Evolutionary conservation across 441 rosid genomes (phyloP).

Genomic region (Adansonia madagascariensis): DNA sequence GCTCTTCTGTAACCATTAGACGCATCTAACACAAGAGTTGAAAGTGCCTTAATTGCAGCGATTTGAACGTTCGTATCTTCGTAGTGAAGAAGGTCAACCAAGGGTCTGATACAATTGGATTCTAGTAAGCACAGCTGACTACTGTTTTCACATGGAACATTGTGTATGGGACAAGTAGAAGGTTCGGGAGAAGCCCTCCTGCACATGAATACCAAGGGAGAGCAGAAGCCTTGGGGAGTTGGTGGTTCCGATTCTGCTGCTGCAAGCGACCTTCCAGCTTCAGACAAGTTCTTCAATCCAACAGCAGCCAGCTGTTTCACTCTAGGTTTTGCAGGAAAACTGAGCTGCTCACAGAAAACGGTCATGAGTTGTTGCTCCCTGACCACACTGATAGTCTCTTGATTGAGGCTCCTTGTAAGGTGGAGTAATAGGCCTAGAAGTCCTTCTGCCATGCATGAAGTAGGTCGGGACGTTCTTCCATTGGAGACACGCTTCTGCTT

Average conservation of each 20-base stretch:
- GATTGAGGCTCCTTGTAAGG: slow-evolving; percentile 37
- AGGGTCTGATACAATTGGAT: slow-evolving; percentile 41
- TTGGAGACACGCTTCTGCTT: slow-evolving; percentile 28
- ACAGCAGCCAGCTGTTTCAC: slow-evolving; percentile 42
- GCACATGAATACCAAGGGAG: slow-evolving; percentile 35
- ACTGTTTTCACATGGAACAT: slow-evolving; percentile 33
- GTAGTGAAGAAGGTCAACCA: slow-evolving; percentile 36
- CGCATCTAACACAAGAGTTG: slow-evolving; percentile 40
- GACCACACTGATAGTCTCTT: slow-evolving; percentile 27
- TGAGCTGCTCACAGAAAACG: slow-evolving; percentile 37
- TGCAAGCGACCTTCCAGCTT: slow-evolving; percentile 35
- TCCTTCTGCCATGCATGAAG: slow-evolving; percentile 48
- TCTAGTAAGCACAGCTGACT: slow-evolving; percentile 42
- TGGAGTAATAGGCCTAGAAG: slow-evolving; percentile 48
- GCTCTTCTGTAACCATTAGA: slow-evolving; percentile 35
- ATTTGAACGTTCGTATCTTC: slow-evolving; percentile 41
- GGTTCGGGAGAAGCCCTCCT: slow-evolving; percentile 34
- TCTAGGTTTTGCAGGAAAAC: slow-evolving; percentile 36
- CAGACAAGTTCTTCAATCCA: slow-evolving; percentile 47
- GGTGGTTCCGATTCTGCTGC: slow-evolving; percentile 33
- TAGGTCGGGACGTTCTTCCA: slow-evolving; percentile 33
- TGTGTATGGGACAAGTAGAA: slow-evolving; percentile 42
- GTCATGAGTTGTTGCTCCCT: slow-evolving; percentile 43
- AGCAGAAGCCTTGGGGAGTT: slow-evolving; percentile 35
- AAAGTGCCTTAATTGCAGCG: slow-evolving; percentile 45